Evolutionary conservation across 345 rosid species (phyloP), one percentile per base, ranked within the genome.

Genomic region (Cardamine chenopodiifolia): DNA sequence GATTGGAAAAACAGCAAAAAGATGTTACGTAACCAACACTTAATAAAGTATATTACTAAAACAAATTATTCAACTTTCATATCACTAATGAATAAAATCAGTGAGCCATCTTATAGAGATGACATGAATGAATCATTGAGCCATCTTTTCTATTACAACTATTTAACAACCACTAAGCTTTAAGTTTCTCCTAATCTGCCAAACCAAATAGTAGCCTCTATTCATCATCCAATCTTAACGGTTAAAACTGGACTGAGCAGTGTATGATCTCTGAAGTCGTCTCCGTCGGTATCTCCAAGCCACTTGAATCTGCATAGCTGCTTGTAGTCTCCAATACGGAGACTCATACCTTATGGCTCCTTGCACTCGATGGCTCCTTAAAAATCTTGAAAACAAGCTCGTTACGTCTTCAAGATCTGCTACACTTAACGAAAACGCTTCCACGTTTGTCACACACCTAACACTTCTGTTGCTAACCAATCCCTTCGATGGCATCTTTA

Each of bases 311-410:
- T 71, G 82, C 12, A 32, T 76, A 18, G 91, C 90, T 7, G 94
- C 97, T 11, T 69, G 55, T 77, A 78, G 44, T 76, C 89, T 86
- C 97, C 97, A 91, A 71, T 88, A 88, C 5, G 92, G 98, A 8
- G 97, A 93, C 77, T 86, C 86, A 62, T 93, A 86, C 84, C 96
- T 89, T 74, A 92, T 87, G 62, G 92, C 98, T 79, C 97, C 90
- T 44, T 44, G 48, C 18, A 44, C 48, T 44, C 48, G 48, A 53
- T 89, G 85, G 52, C 81, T 86, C 25, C 89, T 82, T 62, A 87
- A 72, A 83, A 79, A 80, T 85, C 92, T 82, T 0, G 96, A 77
- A 66, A 83, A 91, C 65, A 82, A 74, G 63, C 85, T 81, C 44
- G 94, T 93, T 14, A 91, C 97, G 61, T 89, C 96, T 93, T 93